Base-by-base conservation (phyloP, 371 early-diverging fungal genomes). In the Batkoa obscura region DNA sequence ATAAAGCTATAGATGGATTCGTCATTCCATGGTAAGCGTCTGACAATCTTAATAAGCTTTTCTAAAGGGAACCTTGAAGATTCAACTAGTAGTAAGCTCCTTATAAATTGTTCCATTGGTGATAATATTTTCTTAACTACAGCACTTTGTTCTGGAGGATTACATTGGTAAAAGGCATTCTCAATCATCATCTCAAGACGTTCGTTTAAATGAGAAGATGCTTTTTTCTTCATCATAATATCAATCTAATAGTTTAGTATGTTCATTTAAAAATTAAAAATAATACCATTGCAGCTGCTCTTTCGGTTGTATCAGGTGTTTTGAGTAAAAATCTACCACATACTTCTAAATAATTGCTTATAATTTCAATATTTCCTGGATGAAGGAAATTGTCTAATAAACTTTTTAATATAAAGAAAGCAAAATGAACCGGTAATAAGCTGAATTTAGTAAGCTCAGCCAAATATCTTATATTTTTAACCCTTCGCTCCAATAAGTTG, bases 391-490 rank as follows among this genome's bases (percentile, higher is more conserved):
- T 82, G 50, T 93, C 89, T 8, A 92, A 64, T 3, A 93, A 71
- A 0, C 79, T 68, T 60, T 94, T 90, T 52, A 90, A 69, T 46
- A 82, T 78, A 64, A 86, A 80, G 56, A 93, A 88, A 15, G 81
- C 76, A 30, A 83, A 73, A 61, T 87, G 86, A 36, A 72, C 58
- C 1, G 93, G 91, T 0, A 81, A 77, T 12, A 96, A 76, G 55
- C 71, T 68, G 68, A 97, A 97, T 66, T 97, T 97, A 38, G 85
- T 80, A 31, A 97, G 76, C 66, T 95, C 95, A 6, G 83, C 81
- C 36, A 94, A 66, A 66, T 78, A 94, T 47, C 88, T 79, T 43
- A 87, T 82, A 61, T 84, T 90, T 73, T 85, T 87, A 48, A 81
- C 71, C 36, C 83, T 77, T 6, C 83, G 75, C 59, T 90, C 90